These are phyloP conservation scores for Phyllosticta capitalensis DNA, from an alignment of 2,329 filamentous ascomycete genomes.

Conservation along the genomic window DNA sequence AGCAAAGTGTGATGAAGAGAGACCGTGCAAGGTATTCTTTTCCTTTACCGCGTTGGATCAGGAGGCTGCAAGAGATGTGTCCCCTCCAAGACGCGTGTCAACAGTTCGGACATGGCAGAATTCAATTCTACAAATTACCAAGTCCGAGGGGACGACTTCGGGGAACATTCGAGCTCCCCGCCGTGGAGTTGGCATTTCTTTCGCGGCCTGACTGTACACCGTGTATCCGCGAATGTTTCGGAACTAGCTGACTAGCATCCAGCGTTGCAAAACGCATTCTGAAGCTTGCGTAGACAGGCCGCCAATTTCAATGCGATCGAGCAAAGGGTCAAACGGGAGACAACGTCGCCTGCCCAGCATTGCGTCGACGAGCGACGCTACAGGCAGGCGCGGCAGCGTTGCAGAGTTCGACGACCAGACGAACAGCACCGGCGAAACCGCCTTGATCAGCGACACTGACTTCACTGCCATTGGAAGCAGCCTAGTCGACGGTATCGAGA, in stretches of 20 bases:
- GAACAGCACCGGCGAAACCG: neutral
- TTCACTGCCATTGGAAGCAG: neutral
- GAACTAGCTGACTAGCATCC: constrained; percentile 11
- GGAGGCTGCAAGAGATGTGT: neutral
- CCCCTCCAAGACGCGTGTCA: constrained; percentile 11
- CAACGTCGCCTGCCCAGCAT: neutral
- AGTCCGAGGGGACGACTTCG: neutral
- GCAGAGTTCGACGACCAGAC: neutral
- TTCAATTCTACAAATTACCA: no score
- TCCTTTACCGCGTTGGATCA: neutral
- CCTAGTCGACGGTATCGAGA: neutral
- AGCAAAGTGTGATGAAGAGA: constrained; percentile 22
- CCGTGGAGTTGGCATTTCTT: no score
- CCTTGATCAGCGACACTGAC: neutral
- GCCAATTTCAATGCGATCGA: neutral
- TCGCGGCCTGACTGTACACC: no score
- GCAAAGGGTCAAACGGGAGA: neutral
- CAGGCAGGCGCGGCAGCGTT: neutral
- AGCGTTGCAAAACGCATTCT: constrained; percentile 12
- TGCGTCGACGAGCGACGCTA: neutral
- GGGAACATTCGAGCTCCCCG: constrained; percentile 2
- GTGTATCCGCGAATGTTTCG: no score
- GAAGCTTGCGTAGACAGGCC: constrained; percentile 8
- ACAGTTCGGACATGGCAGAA: no score
- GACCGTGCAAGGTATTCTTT: constrained; percentile 20